Base-by-base conservation (phyloP, 495 filamentous ascomycete species). In the Neurospora tetrasperma region DNA sequence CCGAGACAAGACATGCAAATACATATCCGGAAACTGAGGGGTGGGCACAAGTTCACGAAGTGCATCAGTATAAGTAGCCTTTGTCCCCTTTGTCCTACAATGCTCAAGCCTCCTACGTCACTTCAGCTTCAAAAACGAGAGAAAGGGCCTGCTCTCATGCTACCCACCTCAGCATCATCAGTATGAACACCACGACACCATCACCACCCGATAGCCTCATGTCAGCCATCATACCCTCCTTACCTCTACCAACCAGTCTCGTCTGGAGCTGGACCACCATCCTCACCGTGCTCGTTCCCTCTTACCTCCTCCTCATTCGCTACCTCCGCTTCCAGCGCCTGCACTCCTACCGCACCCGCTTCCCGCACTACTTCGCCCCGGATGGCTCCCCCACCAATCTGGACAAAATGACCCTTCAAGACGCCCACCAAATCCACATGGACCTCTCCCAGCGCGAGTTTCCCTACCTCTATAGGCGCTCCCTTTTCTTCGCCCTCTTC, bases 401-500 rank as follows among this genome's bases (percentile, higher is more conserved):
- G 62, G 75, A 82, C 14, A 77, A 76, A 10, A 90, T 90, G 88
- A 90, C 87, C 20, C 82, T 86, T 71, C 81, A 87, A 40, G 83
- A 90, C 23, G 87, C 88, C 2, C 86, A 78, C 70, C 74, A 80
- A 23, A 89, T 90, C 71, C 83, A 86, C 27, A 80, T 79, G 62
- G 69, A 71, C 4, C 42, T 89, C 18, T 73, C 78, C 2, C 79
- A 87, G 72, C 79, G 85, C 10, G 87, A 90, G 74, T 89, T 89
- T 69, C 88, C 89, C 0, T 84, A 85, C 46, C 82, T 85, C 1
- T 86, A 82, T 71, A 76, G 83, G 40, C 88, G 86, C 68, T 76
- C 85, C 2, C 78, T 90, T 12, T 86, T 89, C 72, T 91, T 90
- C 76, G 89, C 88, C 0, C 80, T 91, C 0, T 90, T 90, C 77